Evolutionary conservation across 2,329 filamentous ascomycete species (phyloP).

Genomic region (Aspergillus niger): DNA sequence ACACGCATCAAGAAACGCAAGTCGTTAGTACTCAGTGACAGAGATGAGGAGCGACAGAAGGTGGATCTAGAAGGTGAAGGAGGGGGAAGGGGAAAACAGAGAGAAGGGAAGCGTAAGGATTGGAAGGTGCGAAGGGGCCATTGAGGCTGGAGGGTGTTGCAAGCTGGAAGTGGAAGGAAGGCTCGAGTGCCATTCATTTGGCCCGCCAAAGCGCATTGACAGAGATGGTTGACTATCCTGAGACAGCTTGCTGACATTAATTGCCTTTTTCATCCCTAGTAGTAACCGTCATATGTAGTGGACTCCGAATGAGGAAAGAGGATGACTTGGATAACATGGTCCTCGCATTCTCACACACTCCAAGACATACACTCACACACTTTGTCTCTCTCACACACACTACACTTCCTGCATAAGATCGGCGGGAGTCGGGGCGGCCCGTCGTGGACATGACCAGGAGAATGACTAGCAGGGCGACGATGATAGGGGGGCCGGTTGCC

Average conservation of each 20-base stretch:
- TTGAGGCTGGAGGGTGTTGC: too few relatives aligned
- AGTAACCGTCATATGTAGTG: neutral
- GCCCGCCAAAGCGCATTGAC: too few relatives aligned
- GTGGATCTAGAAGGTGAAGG: too few relatives aligned
- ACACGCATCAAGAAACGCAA: too few relatives aligned
- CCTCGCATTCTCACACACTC: neutral
- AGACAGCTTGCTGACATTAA: neutral
- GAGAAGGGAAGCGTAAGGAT: too few relatives aligned
- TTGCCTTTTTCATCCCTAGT: neutral
- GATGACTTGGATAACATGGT: neutral
- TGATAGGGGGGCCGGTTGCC: conserved; percentile 21
- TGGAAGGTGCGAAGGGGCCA: too few relatives aligned
- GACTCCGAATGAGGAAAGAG: neutral
- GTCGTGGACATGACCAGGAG: conserved; percentile 30
- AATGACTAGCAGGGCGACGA: conserved; percentile 24
- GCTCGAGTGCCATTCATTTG: too few relatives aligned
- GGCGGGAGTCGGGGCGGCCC: conserved; percentile 34
- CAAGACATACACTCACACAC: neutral
- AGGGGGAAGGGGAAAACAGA: too few relatives aligned
- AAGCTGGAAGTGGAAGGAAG: too few relatives aligned
- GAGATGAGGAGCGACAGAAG: too few relatives aligned
- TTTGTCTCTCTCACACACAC: conserved; percentile 7
- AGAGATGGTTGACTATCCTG: too few relatives aligned
- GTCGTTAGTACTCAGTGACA: too few relatives aligned
- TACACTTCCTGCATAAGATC: conserved; percentile 34